These are phyloP conservation scores for Citeromyces hawaiiensis DNA, from an alignment of 1,139 yeast genomes.

Conservation along the genomic window DNA sequence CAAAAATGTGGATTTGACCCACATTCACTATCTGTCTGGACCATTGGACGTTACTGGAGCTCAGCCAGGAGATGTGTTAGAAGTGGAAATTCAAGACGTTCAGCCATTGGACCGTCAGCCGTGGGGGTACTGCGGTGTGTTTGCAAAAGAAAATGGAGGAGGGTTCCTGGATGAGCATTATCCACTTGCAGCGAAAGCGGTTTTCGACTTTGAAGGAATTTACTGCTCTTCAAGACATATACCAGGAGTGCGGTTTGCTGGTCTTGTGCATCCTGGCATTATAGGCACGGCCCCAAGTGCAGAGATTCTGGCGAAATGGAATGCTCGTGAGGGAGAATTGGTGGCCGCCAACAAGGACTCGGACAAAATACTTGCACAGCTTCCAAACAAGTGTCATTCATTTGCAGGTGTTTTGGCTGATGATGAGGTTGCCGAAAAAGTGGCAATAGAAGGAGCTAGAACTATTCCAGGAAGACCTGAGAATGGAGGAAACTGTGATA, in stretches of 20 bases:
- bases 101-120: slow-evolving; percentile 37
- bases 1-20: slow-evolving; percentile 25
- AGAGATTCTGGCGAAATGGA: slow-evolving; percentile 29
- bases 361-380: slow-evolving; percentile 23
- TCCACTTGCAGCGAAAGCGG: slow-evolving; percentile 36
- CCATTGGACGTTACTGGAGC: slow-evolving; percentile 31
- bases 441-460: slow-evolving; percentile 29
- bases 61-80: slow-evolving; percentile 32
- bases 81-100: slow-evolving; percentile 34
- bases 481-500: slow-evolving; percentile 39
- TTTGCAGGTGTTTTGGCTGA: slow-evolving; percentile 23
- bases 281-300: slow-evolving; percentile 34
- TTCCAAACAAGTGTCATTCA: slow-evolving; percentile 23
- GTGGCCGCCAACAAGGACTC: slow-evolving; percentile 20
- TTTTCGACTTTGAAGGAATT: slow-evolving; percentile 37
- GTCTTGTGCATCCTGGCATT: slow-evolving; percentile 34
- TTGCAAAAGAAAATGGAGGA: slow-evolving; percentile 33
- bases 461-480: slow-evolving; percentile 40
- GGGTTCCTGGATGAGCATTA: slow-evolving; percentile 33
- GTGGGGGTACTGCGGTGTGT: slow-evolving; percentile 38
- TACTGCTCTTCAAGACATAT: slow-evolving; percentile 32
- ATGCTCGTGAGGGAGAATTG: slow-evolving; percentile 22
- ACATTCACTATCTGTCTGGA: slow-evolving; percentile 33
- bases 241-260: slow-evolving; percentile 30
- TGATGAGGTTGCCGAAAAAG: slow-evolving; percentile 15